phyloP scores from a whole-genome alignment of 805 yeast species.

The Nakazawaea ishiwadae region DNA sequence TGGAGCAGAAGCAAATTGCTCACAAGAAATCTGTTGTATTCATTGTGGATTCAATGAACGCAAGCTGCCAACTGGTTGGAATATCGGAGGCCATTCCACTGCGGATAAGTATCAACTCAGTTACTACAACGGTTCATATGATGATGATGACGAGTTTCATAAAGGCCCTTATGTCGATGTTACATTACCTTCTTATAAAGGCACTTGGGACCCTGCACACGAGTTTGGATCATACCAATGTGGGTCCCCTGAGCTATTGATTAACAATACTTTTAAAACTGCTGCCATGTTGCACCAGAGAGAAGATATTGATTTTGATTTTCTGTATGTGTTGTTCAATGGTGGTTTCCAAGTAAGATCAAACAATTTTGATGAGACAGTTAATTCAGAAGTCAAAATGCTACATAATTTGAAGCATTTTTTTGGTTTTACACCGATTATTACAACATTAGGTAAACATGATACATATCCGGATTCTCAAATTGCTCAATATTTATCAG shows the following conservation, averaged over 20 bases:
- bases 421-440: constrained; percentile 30
- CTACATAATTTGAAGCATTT: constrained; percentile 29
- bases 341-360: constrained; percentile 34
- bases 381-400: constrained; percentile 28
- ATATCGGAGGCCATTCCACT: background rate
- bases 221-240: constrained; percentile 36
- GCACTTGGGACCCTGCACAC: constrained; percentile 29
- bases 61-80: constrained; percentile 14
- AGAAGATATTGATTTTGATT: constrained; percentile 21
- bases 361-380: constrained; percentile 24
- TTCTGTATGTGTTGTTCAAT: constrained; percentile 30
- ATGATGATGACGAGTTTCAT: constrained; percentile 21
- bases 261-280: constrained; percentile 32
- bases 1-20: constrained; percentile 37
- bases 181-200: constrained; percentile 20
- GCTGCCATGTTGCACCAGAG: constrained; percentile 10
- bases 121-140: constrained; percentile 29
- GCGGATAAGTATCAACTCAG: background rate
- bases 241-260: constrained; percentile 35
- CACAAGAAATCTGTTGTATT: constrained; percentile 33
- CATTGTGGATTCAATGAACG: constrained; percentile 30
- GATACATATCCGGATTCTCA: constrained; percentile 43
- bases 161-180: constrained; percentile 27
- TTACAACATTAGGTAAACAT: constrained; percentile 36
- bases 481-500: constrained; percentile 23